These are phyloP conservation scores for Aureobasidium musti DNA, from an alignment of 2,329 filamentous ascomycete genomes.

Conservation along the genomic window DNA sequence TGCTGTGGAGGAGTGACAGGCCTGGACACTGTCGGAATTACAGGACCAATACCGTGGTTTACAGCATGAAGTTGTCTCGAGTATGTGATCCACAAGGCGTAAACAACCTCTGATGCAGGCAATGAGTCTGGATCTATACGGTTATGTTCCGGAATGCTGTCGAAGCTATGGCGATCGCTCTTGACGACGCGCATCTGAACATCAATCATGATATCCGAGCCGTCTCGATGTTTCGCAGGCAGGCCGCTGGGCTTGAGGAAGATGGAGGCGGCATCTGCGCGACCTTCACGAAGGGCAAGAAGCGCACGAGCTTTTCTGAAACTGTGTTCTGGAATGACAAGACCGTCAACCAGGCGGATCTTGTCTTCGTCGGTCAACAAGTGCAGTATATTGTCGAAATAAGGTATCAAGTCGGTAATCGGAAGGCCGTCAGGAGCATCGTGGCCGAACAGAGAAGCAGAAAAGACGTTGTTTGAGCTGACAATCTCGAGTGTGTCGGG, in stretches of 20 bases:
- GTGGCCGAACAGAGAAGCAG: constrained; percentile 86
- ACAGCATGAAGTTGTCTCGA: constrained; percentile 86
- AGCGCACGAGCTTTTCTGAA: constrained; percentile 87
- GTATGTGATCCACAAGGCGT: constrained; percentile 96
- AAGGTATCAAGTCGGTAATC: constrained; percentile 79
- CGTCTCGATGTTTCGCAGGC: constrained; percentile 83
- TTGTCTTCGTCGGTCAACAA: constrained; percentile 86
- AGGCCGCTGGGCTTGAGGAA: constrained; percentile 85
- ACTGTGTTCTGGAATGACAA: constrained; percentile 93
- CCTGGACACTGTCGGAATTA: constrained; percentile 64
- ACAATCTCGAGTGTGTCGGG: constrained; percentile 75
- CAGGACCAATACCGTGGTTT: constrained; percentile 60
- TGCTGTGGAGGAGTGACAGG: constrained; percentile 73
- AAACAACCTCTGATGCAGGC: constrained; percentile 74
- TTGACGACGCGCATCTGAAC: constrained; percentile 96
- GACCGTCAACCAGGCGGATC: constrained; percentile 81
- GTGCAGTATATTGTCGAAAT: constrained; percentile 79
- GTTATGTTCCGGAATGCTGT: constrained; percentile 63
- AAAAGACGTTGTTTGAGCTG: constrained; percentile 94
- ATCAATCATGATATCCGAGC: constrained; percentile 88
- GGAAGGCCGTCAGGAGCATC: constrained; percentile 77
- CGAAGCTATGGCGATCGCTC: constrained; percentile 69
- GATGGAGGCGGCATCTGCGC: constrained; percentile 70
- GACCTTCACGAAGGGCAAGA: constrained; percentile 79
- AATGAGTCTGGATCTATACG: constrained; percentile 47